These are phyloP conservation scores for Phytophthora hybrid DNA, from an alignment of 352 stramenopile genomes.

Conservation along the genomic window DNA sequence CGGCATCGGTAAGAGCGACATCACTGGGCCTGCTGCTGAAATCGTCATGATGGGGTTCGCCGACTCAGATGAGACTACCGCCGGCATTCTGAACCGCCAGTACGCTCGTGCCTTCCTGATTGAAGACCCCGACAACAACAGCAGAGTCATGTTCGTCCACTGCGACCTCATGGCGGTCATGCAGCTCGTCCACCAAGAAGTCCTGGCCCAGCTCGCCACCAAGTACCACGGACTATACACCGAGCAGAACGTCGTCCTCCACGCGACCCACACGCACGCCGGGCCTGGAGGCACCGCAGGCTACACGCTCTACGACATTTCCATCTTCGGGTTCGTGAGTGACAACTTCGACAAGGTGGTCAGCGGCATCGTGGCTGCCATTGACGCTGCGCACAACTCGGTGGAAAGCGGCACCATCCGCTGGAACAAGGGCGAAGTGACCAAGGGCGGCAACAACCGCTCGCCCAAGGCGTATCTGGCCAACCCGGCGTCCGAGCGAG, in stretches of 20 bases:
- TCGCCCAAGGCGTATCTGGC: not conserved
- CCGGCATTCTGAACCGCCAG: constrained; percentile 1
- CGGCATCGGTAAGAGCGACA: constrained; percentile 6
- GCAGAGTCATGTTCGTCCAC: constrained; percentile 7
- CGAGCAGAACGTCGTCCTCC: no score
- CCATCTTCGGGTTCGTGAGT: not conserved
- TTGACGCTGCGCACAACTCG: constrained; percentile 1
- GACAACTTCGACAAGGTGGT: constrained; percentile 2
- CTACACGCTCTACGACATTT: not conserved
- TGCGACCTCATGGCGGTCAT: constrained; percentile 5
- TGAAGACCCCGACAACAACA: not conserved
- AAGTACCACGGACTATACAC: no score
- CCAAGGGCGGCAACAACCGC: constrained; percentile 1
- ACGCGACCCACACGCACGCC: no score
- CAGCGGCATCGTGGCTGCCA: not conserved
- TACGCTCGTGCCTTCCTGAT: constrained; percentile 1
- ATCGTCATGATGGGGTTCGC: constrained; percentile 7
- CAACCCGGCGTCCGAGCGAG: no score
- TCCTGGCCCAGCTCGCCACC: no score
- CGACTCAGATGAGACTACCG: not conserved
- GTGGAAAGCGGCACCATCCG: not conserved
- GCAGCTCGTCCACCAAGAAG: constrained; percentile 4
- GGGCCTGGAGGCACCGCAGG: not conserved
- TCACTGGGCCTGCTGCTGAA: not conserved
- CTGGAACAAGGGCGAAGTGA: constrained; percentile 9